Percentiles rank a stretch among this genome's conserved stretches.
phyloP scores from a whole-genome alignment of 371 early-diverging fungal species.

The Encephalitozoon hellem region DNA sequence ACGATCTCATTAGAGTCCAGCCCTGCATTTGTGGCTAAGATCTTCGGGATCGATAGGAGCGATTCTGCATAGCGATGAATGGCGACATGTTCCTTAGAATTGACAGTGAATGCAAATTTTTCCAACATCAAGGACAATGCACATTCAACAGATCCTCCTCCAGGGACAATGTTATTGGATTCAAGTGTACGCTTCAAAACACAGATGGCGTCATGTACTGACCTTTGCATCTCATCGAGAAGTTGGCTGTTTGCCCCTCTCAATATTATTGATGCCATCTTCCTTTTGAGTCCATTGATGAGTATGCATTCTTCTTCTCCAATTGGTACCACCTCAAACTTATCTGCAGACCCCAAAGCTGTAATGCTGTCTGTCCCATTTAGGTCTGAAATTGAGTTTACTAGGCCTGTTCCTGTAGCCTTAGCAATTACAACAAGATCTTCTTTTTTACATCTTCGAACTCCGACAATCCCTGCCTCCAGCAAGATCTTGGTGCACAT shows the following conservation, averaged over 20 bases:
- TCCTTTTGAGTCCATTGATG: slow-evolving; percentile 75
- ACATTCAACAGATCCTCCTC: slow-evolving; percentile 96
- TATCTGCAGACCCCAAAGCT: slow-evolving; percentile 79
- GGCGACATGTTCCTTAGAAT: slow-evolving; percentile 82
- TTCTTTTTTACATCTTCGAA: slow-evolving; percentile 88
- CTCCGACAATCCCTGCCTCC: slow-evolving; percentile 80
- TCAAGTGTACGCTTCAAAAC: slow-evolving; percentile 94
- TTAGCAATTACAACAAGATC: slow-evolving; percentile 91
- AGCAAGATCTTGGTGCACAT: slow-evolving; percentile 89
- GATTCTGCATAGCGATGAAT: slow-evolving; percentile 94
- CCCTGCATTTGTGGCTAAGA: slow-evolving; percentile 92
- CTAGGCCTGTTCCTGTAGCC: slow-evolving; percentile 84
- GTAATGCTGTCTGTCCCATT: slow-evolving; percentile 92
- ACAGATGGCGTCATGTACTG: slow-evolving; percentile 88
- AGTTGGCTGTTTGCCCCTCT: slow-evolving; percentile 85
- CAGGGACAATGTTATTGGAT: slow-evolving; percentile 88
- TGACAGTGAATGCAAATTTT: slow-evolving; percentile 75
- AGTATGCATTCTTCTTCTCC: slow-evolving; percentile 89
- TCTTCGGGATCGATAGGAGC: slow-evolving; percentile 88
- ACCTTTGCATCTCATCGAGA: slow-evolving; percentile 97
- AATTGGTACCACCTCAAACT: slow-evolving; percentile 64
- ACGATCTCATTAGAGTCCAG: slow-evolving; percentile 92
- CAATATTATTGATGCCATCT: slow-evolving; percentile 76
- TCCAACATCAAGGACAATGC: slow-evolving; percentile 92
- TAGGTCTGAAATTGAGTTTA: slow-evolving; percentile 87